Percentiles rank a stretch among this genome's conserved stretches.
Evolutionary conservation across 495 filamentous ascomycete species (phyloP).

Genomic region (Glarea lozoyensis): DNA sequence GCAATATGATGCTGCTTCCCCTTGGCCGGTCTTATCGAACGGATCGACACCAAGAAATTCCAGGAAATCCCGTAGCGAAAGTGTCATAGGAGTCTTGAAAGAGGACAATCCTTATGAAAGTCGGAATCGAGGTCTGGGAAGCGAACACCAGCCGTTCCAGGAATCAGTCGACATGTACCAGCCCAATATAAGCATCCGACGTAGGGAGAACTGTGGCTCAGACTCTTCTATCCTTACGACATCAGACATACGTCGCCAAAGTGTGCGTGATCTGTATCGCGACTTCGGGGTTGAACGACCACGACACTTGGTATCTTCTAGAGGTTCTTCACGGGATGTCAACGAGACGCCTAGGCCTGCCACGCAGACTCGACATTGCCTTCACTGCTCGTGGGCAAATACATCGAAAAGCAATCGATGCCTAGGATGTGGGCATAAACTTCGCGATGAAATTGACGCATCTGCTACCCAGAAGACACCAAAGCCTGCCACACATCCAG

Average conservation of each 20-base stretch:
- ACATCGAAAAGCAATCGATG: slow-evolving; percentile 2
- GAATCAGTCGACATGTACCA: neutral
- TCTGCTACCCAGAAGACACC: neutral
- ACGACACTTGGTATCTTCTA: slow-evolving; percentile 12
- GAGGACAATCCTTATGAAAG: neutral
- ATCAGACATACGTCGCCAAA: slow-evolving; percentile 16
- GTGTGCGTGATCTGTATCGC: slow-evolving; percentile 19
- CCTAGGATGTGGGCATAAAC: slow-evolving; percentile 13
- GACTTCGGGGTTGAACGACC: slow-evolving; percentile 20
- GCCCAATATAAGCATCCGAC: neutral
- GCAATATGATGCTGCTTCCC: slow-evolving; percentile 6
- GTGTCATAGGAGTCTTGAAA: neutral
- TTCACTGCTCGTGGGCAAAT: slow-evolving; percentile 14
- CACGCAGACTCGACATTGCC: slow-evolving; percentile 8
- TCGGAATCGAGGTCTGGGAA: neutral
- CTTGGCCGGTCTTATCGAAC: neutral
- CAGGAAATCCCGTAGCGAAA: neutral
- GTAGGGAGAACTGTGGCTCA: neutral
- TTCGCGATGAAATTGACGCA: slow-evolving; percentile 15
- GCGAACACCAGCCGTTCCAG: neutral
- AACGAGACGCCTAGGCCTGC: neutral
- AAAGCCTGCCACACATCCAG: neutral
- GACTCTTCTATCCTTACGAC: slow-evolving; percentile 3
- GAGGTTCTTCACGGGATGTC: neutral
- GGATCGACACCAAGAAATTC: neutral